Percentiles rank a stretch among this genome's conserved stretches.
Evolutionary conservation across 306 rosid species (phyloP).

Genomic region (barrel medic (Medicago truncatula)): DNA sequence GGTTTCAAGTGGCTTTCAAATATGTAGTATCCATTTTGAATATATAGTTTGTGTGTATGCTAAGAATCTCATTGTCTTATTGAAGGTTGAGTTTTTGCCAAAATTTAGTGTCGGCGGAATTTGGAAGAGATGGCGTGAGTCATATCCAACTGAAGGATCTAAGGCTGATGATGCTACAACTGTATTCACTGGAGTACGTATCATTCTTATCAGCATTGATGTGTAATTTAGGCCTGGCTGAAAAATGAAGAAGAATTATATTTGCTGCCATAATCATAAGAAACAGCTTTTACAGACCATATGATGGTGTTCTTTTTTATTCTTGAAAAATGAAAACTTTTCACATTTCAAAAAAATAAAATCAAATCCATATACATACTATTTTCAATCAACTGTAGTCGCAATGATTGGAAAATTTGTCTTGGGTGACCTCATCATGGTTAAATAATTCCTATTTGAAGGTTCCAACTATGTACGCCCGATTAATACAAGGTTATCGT

Average conservation of each 20-base stretch:
- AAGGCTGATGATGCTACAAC: slow-evolving; percentile 68
- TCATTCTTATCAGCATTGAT: slow-evolving; percentile 29
- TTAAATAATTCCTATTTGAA: slow-evolving; percentile 45
- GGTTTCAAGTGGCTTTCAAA: slow-evolving; percentile 36
- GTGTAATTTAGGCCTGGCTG: not conserved
- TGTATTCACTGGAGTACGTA: slow-evolving; percentile 91
- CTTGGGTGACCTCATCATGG: slow-evolving; percentile 21
- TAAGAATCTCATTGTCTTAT: slow-evolving; percentile 43
- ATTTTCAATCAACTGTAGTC: not conserved
- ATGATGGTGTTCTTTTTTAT: not conserved
- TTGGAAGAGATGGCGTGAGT: slow-evolving; percentile 95
- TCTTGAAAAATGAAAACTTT: not conserved
- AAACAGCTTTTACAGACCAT: not conserved
- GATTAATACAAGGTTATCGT: slow-evolving; percentile 84
- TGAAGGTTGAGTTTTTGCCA: slow-evolving; percentile 95
- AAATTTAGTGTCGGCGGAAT: slow-evolving; percentile 92
- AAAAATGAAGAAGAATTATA: not conserved
- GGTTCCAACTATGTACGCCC: slow-evolving; percentile 93
- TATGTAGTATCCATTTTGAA: slow-evolving; percentile 29
- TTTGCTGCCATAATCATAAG: not conserved
- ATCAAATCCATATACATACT: not conserved
- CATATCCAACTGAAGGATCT: slow-evolving; percentile 46
- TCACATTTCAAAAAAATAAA: not conserved
- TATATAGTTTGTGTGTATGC: slow-evolving; percentile 6
- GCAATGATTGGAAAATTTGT: slow-evolving; percentile 1